Conservation (phyloP, 1,284 basidiomycete genomes). For the Amylostereum chailletii region DNA sequence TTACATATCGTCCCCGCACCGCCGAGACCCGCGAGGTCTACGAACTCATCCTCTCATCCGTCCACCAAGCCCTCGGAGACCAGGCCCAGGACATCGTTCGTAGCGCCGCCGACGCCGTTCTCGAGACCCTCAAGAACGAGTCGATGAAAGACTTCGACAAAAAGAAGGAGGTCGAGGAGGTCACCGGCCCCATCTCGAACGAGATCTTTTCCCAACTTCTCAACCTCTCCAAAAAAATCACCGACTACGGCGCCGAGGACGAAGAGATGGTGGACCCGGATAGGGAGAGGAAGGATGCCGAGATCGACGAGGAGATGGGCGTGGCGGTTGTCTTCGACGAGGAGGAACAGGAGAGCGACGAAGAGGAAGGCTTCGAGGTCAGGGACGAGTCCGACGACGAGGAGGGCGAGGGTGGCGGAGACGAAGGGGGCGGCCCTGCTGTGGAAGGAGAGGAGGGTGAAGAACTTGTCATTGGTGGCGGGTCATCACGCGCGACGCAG, state of each 20-base stretch:
- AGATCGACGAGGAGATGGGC: slow-evolving; percentile 89
- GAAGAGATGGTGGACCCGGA: slow-evolving; percentile 69
- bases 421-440: slow-evolving; percentile 20
- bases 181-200: slow-evolving; percentile 63
- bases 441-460: slow-evolving; percentile 37
- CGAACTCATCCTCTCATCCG: slow-evolving; percentile 81
- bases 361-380: slow-evolving; percentile 79
- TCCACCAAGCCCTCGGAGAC: slow-evolving; percentile 84
- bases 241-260: slow-evolving; percentile 89
- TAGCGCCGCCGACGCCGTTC: slow-evolving; percentile 85
- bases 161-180: slow-evolving; percentile 88
- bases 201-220: slow-evolving; percentile 85
- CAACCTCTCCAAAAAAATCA: slow-evolving; percentile 90
- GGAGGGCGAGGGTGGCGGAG: slow-evolving; percentile 53
- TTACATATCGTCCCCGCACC: slow-evolving; percentile 89
- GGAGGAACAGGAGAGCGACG: slow-evolving; percentile 87
- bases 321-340: slow-evolving; percentile 97
- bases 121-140: slow-evolving; percentile 90
- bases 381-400: slow-evolving; percentile 74
- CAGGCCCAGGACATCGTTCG: slow-evolving; percentile 94
- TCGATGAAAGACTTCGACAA: slow-evolving; percentile 94
- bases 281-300: slow-evolving; percentile 67
- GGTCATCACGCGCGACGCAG: slow-evolving; percentile 31
- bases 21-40: slow-evolving; percentile 93
- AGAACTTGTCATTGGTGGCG: slow-evolving; percentile 68